Base-by-base conservation (phyloP, 1,284 basidiomycete species). In the Ustilago vetiveriae region DNA sequence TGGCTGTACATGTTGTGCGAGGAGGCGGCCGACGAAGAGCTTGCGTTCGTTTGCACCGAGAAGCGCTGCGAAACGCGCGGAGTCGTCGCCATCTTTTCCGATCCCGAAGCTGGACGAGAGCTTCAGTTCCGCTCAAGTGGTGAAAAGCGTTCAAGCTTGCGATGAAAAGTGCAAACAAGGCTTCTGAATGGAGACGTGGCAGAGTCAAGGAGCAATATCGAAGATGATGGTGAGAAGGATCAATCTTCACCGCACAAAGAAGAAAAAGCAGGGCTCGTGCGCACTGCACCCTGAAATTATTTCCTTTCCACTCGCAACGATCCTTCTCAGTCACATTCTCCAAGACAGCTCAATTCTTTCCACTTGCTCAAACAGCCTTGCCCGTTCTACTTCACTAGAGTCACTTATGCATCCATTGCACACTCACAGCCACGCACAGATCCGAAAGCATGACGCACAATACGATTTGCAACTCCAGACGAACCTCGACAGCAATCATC, bases 1-100 rank as follows among this genome's bases (percentile, higher is more conserved):
- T 19, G 27, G 2, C 47, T 19, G 17, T 44, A 39, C 2, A 40
- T 16, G 29, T 52, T 24, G 2, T 49, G 52, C 19, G 54, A 52
- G 2, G 48, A 26, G 3, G 64, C 56, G 13, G 27, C 27, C 2
- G 64, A 60, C 2, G 51, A 46, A 6, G 38, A 37, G 6, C 52
- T 56, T 2, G 48, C 53, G 7, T 37, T 59, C 21, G 63, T 66
- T 24, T 66, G 63, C 36, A 56, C 57, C n/a, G 64, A 67, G 13
- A 52, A 67, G 14, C 64, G 56, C 44, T 67, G 57, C 22, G 64
- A 49, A 13, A 19, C 52, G 5, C 64, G 47, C 1, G 64, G 64
- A 35, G 64, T 67, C 4, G 52, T 39, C 6, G 57, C 32, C 64
- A 60, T 67, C 19, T 9, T 38, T 22, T 27, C 39, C 13, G 4